Evolutionary conservation across 495 filamentous ascomycete species (phyloP), one percentile per base, ranked within the genome.

Genomic region (Daldinia loculata): DNA sequence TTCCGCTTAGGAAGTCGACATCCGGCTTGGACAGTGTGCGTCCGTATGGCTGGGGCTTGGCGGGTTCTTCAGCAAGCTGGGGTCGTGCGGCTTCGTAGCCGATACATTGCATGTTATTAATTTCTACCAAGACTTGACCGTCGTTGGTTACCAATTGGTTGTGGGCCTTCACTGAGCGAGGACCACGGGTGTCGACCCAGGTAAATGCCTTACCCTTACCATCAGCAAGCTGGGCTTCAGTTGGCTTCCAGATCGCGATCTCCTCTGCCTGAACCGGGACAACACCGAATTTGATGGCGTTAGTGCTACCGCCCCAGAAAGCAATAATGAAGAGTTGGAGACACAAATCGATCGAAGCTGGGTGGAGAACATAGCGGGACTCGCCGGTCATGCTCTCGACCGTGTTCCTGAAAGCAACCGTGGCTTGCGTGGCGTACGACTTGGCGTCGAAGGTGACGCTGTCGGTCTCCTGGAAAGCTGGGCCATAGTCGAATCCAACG

Each of bases 401-500:
- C 15, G 17, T 7, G 63, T 72, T 69, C 50, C 70, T 74, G 52
- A 78, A 63, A 34, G 67, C 62, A 17, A 58, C 70, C 5, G 34
- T 63, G 67, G 56, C 34, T 63, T 34, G 68, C 74, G 39, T 56
- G 19, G 43, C 57, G 56, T 70, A 72, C 26, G 38, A 53, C 52
- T 76, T 77, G 43, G 71, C 76, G 53, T 79, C 67, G 14, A 67
- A 74, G 5, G 61, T 41, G 56, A 79, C 61, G 38, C 77, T 19
- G 2, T 75, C 57, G 36, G 79, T 60, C 24, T 71, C 64, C 34
- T 76, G 74, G 70, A 84, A 83, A 1, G 74, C 66, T 6, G 73
- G 70, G 2, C 80, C 79, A 57, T 83, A 84, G 17, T 78, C 63
- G 51, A 84, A 79, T 0, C 80, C 82, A 15, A 82, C 77, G 1